phyloP scores from a whole-genome alignment of 2,329 filamentous ascomycete genomes.

The Aspergillus latus region DNA sequence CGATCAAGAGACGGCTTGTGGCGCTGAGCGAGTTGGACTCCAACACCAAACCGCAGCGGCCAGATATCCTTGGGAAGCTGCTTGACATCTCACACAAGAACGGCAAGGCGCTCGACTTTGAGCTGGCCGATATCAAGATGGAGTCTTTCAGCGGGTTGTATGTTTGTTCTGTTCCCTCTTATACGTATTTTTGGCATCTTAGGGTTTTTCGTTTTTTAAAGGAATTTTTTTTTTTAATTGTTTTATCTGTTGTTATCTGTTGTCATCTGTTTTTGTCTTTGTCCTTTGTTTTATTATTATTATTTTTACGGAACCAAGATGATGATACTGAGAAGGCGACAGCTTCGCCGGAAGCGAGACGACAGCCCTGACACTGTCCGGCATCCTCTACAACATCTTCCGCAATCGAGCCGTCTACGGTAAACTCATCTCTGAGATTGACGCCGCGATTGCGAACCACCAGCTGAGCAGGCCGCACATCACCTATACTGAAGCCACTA shows the following conservation, averaged over 20 bases:
- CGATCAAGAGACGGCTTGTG: constrained; percentile 25
- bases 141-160: constrained; percentile 33
- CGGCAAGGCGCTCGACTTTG: constrained; percentile 33
- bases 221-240: no score
- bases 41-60: constrained; percentile 17
- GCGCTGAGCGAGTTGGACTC: constrained; percentile 7
- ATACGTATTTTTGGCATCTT: no score
- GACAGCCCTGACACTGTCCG: constrained; percentile 33
- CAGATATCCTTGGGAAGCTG: constrained; percentile 32
- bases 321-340: no score
- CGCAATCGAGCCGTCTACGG: constrained; percentile 29
- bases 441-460: not conserved
- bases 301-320: no score
- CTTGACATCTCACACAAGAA: constrained; percentile 29
- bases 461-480: constrained; percentile 18
- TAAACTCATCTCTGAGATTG: constrained; percentile 13
- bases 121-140: constrained; percentile 29
- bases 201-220: no score
- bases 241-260: no score
- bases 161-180: constrained; percentile 9
- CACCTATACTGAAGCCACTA: constrained; percentile 29
- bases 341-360: constrained; percentile 39
- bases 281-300: no score
- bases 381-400: constrained; percentile 41
- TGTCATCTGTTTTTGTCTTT: no score